Evolutionary conservation across 2,329 filamentous ascomycete genomes (phyloP), one percentile per base, ranked within the genome.

Genomic region (Fusarium scirpi): DNA sequence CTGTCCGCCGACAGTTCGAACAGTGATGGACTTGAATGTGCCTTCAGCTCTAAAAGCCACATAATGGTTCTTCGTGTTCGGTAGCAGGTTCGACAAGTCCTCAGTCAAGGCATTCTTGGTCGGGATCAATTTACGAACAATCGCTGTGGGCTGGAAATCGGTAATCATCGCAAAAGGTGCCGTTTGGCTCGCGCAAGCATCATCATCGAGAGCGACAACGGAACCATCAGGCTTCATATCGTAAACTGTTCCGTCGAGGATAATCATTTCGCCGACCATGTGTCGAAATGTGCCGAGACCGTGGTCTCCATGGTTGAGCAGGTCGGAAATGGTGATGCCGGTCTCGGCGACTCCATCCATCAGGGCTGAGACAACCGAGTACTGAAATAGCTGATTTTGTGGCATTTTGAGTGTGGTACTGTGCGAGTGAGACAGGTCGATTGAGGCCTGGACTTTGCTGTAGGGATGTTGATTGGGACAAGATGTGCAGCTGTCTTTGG

Each of bases 231-330:
- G 43, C 7, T 62, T 73, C 63, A 73, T 71, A 6, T 71, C 56
- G 11, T 69, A 73, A 3, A 71, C 22, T 4, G 30, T 6, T 2
- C 64, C 70, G 29, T 71, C 67, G 0, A 73, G 47, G 20, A 73
- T 71, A 38, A 73, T 70, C 70, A 73, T 73, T 16, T 73, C 70
- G 1, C 70, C 70, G 5, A 54, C 57, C 70, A 73, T 73, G 13
- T 70, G 54, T 24, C 61, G 64, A 56, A 73, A 73, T 12, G 70
- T 73, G n/a, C 70, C 70, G 4, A 73, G 60, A 4, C 70, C 70
- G 5, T 71, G 67, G 10, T 69, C 45, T 9, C 70, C 70, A 16
- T 60, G 52, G 3, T 38, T n/a, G 24, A 70, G 43, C 1, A 72
- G 66, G 3, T 70, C 56, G 4, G 40, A 57, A 24, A 72, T 45